Percentiles rank a stretch among this genome's conserved stretches.
Evolutionary conservation across 140 eudicot genomes (phyloP).

Genomic region (Ambrosia hybrid): DNA sequence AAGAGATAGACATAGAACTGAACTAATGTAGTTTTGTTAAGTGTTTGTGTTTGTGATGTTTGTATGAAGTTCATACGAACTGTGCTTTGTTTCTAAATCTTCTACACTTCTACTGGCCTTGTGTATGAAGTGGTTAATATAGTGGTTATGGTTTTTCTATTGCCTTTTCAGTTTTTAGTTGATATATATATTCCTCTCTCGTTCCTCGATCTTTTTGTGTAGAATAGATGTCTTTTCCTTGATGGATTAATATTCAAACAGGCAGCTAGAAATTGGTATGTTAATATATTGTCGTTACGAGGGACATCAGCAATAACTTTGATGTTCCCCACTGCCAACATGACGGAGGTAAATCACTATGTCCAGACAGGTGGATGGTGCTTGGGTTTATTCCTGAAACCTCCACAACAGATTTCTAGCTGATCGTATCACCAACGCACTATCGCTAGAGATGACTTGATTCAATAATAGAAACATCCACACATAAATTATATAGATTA

Average conservation of each 20-base stretch:
- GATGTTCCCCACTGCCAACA: no score
- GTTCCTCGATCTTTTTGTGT: neutral
- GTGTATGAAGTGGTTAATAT: neutral
- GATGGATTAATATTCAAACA: neutral
- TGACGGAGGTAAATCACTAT: no score
- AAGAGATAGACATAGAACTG: conserved; percentile 4
- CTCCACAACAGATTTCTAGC: no score
- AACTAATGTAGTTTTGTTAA: conserved; percentile 10
- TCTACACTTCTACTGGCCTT: neutral
- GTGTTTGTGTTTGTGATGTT: conserved; percentile 17
- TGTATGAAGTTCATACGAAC: conserved; percentile 24
- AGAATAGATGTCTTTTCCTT: neutral
- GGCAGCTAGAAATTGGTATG: neutral
- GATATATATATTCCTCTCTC: neutral
- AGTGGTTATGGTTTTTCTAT: neutral
- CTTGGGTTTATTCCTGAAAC: no score
- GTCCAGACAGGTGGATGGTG: no score
- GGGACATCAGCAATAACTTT: neutral
- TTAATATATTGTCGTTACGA: neutral
- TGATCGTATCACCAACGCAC: neutral
- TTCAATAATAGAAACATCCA: neutral
- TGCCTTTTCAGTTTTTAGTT: neutral
- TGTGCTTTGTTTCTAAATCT: conserved; percentile 13
- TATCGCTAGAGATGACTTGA: no score
- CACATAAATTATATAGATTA: neutral